phyloP scores from a whole-genome alignment of 2,329 filamentous ascomycete species.

The Ophiostoma triangulosporum region DNA sequence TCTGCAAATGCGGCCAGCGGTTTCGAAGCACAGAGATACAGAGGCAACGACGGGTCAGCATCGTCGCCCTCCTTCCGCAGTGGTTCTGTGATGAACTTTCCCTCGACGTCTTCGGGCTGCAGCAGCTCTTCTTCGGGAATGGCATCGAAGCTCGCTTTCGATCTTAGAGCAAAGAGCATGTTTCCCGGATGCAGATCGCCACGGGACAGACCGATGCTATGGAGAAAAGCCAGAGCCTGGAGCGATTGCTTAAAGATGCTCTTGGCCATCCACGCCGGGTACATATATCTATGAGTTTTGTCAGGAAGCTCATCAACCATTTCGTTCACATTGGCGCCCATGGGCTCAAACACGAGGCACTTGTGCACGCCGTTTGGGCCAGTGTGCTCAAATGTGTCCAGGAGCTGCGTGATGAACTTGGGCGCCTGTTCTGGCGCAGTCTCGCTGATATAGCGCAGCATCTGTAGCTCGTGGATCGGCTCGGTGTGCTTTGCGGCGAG shows the following conservation, averaged over 20 bases:
- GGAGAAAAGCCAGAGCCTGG: slow-evolving; percentile 5
- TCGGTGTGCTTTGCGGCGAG: neutral
- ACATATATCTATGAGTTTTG: neutral
- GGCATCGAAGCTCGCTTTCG: neutral
- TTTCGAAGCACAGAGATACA: neutral
- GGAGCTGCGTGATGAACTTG: slow-evolving; percentile 1
- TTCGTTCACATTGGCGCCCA: neutral
- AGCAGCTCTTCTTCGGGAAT: neutral
- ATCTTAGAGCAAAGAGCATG: slow-evolving; percentile 15
- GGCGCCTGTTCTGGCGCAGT: neutral
- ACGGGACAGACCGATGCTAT: slow-evolving; percentile 7
- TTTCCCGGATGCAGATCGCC: slow-evolving; percentile 11
- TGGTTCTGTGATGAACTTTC: neutral
- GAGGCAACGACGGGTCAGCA: neutral
- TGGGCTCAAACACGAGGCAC: slow-evolving; percentile 8
- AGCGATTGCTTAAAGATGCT: neutral
- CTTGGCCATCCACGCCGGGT: slow-evolving; percentile 3
- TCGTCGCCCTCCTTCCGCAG: neutral
- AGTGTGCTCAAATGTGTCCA: neutral
- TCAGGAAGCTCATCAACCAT: slow-evolving; percentile 3
- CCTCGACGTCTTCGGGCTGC: neutral
- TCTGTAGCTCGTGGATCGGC: neutral
- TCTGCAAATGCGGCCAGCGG: neutral
- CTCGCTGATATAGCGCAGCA: neutral
- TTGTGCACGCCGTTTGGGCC: slow-evolving; percentile 8